Conservation (phyloP, 345 rosid species). For the Xanthoceras sorbifolium region DNA sequence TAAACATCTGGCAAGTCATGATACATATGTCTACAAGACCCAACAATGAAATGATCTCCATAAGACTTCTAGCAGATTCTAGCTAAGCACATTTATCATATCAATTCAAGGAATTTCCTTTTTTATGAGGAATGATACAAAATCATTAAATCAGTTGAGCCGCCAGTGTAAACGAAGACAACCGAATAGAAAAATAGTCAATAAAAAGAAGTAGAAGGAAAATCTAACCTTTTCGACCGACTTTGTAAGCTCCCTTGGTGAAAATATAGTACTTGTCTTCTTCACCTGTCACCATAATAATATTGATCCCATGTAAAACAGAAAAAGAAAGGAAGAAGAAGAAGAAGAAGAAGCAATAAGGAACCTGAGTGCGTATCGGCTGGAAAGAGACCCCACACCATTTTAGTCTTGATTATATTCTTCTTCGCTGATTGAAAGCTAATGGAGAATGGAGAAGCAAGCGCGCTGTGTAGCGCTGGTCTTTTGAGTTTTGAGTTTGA, state of each 20-base stretch:
- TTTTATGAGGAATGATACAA: no score
- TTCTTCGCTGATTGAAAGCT: no score
- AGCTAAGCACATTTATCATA: no score
- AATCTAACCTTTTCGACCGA: slow-evolving; percentile 77
- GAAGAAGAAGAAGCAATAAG: background rate
- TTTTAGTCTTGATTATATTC: slow-evolving; percentile 13
- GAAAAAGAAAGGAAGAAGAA: background rate
- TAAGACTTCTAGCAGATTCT: no score
- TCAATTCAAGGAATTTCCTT: background rate
- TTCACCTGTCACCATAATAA: slow-evolving; percentile 44
- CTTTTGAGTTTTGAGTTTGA: no score
- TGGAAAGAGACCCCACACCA: slow-evolving; percentile 89
- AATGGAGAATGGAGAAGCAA: no score
- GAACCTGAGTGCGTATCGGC: slow-evolving; percentile 70
- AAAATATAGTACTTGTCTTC: slow-evolving; percentile 70
- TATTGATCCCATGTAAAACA: background rate
- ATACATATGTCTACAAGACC: no score
- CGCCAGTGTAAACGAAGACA: no score
- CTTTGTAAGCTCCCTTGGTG: slow-evolving; percentile 57
- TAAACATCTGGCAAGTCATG: no score
- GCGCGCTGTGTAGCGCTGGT: no score
- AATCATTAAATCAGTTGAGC: no score
- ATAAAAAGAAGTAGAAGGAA: background rate
- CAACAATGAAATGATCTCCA: no score
- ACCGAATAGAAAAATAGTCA: background rate